Percentiles rank a stretch among this genome's conserved stretches.
Evolutionary conservation across 805 yeast species (phyloP).

Genomic region (Debaryomyces castellii): DNA sequence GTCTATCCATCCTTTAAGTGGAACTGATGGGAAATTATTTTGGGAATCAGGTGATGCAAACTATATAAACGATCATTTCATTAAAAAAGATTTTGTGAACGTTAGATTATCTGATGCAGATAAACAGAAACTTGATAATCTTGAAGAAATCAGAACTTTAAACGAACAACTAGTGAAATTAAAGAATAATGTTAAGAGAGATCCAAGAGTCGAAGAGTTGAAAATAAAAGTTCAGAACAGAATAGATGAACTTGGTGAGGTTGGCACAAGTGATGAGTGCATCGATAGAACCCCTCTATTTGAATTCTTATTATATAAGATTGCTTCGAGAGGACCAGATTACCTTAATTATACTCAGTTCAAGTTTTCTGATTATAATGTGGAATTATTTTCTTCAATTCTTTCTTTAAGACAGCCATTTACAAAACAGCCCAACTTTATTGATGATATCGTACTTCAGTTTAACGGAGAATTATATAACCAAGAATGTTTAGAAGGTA

Average conservation of each 20-base stretch:
- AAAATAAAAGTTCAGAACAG: conserved; percentile 9
- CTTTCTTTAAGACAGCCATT: conserved; percentile 79
- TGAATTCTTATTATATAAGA: conserved; percentile 39
- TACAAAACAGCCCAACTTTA: conserved; percentile 65
- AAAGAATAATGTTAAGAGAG: conserved; percentile 27
- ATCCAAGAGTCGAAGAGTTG: conserved; percentile 10
- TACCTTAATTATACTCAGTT: conserved; percentile 25
- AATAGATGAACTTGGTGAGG: conserved; percentile 12
- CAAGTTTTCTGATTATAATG: conserved; percentile 4
- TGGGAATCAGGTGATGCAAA: conserved; percentile 13
- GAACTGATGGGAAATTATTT: not conserved
- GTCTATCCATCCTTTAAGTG: not conserved
- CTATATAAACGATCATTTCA: conserved; percentile 8
- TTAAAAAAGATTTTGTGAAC: conserved; percentile 6
- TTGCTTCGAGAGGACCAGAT: conserved; percentile 67
- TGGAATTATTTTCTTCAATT: conserved; percentile 64
- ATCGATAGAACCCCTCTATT: conserved; percentile 16
- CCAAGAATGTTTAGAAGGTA: conserved; percentile 45
- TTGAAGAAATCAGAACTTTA: conserved; percentile 25
- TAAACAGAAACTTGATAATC: conserved; percentile 25
- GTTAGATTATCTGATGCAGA: conserved; percentile 16
- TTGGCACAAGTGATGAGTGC: conserved; percentile 1
- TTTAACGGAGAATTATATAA: conserved; percentile 92
- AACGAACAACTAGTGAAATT: conserved; percentile 20
- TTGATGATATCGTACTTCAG: conserved; percentile 47